Conservation (phyloP, 768 basidiomycete species). For the Pulveroboletus sp. region DNA sequence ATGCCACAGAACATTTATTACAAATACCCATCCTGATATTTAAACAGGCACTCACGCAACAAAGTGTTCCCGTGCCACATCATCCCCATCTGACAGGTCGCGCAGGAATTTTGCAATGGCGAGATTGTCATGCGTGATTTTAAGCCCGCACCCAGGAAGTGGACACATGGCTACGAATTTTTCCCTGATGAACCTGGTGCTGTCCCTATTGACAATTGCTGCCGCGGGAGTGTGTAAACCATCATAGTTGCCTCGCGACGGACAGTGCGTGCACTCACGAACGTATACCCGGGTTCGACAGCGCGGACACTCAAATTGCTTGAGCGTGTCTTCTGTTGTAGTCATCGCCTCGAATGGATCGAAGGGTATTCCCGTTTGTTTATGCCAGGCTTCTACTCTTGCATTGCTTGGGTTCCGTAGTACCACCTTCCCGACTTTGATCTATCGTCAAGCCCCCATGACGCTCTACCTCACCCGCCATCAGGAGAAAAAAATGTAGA, state of each 20-base stretch:
- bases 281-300: conserved; percentile 27
- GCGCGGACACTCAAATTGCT: conserved; percentile 32
- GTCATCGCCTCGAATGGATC: conserved; percentile 35
- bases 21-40: background rate
- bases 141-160: conserved; percentile 33
- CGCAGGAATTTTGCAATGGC: conserved; percentile 40
- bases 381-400: conserved; percentile 20
- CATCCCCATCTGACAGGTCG: conserved; percentile 32
- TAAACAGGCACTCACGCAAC: conserved; percentile 35
- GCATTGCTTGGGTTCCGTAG: conserved; percentile 12
- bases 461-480: background rate
- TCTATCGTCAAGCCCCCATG: conserved; percentile 11
- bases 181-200: conserved; percentile 46
- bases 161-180: conserved; percentile 37
- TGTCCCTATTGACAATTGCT: conserved; percentile 40
- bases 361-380: conserved; percentile 26
- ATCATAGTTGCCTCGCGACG: background rate
- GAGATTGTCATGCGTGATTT: conserved; percentile 39
- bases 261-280: conserved; percentile 26
- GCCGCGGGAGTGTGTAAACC: background rate
- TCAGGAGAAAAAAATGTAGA: background rate
- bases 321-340: conserved; percentile 15
- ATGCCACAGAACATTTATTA: background rate
- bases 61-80: conserved; percentile 15
- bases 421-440: conserved; percentile 20